Percentiles rank a stretch among this genome's conserved stretches.
Conservation (phyloP, 2,329 filamentous ascomycete genomes). For the Venturia effusa region DNA sequence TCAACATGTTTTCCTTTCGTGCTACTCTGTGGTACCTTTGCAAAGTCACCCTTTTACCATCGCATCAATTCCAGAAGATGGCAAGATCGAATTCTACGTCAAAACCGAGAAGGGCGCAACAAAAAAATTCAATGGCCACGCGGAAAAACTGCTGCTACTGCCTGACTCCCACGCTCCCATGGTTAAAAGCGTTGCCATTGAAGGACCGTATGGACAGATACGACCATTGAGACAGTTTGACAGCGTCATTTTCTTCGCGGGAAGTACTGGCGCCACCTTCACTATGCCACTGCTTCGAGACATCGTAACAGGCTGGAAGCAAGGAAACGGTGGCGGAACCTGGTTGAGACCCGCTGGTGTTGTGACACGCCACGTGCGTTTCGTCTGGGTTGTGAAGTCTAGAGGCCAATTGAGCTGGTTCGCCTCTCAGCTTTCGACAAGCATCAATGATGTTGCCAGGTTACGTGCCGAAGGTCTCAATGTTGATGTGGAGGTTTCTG, state of each 20-base stretch:
- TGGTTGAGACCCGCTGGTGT: slow-evolving; percentile 18
- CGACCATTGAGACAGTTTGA: slow-evolving; percentile 48
- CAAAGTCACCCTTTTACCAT: slow-evolving; percentile 58
- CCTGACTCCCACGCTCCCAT: slow-evolving; percentile 14
- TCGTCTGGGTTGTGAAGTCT: slow-evolving; percentile 50
- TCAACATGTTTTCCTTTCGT: slow-evolving; percentile 52
- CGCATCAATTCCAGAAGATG: slow-evolving; percentile 43
- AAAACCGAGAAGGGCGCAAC: slow-evolving; percentile 45
- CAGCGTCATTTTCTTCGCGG: slow-evolving; percentile 47
- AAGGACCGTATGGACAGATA: slow-evolving; percentile 43
- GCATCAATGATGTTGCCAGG: slow-evolving; percentile 31
- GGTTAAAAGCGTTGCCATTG: slow-evolving; percentile 35
- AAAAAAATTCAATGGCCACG: slow-evolving; percentile 38
- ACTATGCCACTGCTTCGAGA: slow-evolving; percentile 46
- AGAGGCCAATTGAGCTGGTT: slow-evolving; percentile 44
- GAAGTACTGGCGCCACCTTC: slow-evolving; percentile 50
- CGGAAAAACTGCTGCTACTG: slow-evolving; percentile 29
- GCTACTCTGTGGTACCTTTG: slow-evolving; percentile 44
- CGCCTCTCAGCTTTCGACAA: slow-evolving; percentile 35
- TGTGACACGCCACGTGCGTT: slow-evolving; percentile 40
- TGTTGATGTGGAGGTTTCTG: slow-evolving; percentile 38
- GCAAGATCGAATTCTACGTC: slow-evolving; percentile 45
- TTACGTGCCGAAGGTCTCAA: slow-evolving; percentile 27
- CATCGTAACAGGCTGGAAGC: slow-evolving; percentile 38
- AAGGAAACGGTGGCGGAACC: slow-evolving; percentile 16